These are phyloP conservation scores for Chrysopogon serrulatus DNA, from an alignment of 176 grass and related monocot species.

Conservation along the genomic window DNA sequence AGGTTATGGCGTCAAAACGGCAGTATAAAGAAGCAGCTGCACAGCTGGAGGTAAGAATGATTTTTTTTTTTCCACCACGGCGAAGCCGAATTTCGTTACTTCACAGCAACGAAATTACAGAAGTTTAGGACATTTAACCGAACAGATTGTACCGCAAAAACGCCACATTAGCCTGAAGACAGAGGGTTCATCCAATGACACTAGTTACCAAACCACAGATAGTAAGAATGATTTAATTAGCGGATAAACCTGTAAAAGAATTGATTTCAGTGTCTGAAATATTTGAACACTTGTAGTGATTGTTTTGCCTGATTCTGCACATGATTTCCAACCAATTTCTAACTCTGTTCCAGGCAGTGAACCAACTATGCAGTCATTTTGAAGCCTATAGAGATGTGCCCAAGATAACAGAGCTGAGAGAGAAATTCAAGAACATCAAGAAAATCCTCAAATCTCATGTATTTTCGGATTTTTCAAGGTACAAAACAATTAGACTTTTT, in stretches of 20 bases:
- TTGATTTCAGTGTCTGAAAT: not conserved
- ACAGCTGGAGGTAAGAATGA: constrained; percentile 78
- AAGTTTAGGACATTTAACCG: too few relatives aligned
- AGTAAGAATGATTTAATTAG: constrained; percentile 37
- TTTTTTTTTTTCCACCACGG: too few relatives aligned
- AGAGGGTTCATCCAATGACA: too few relatives aligned
- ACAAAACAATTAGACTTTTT: constrained; percentile 13
- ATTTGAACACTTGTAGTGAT: not conserved
- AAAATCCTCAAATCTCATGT: constrained; percentile 99
- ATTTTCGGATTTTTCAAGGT: constrained; percentile 99
- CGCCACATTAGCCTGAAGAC: too few relatives aligned
- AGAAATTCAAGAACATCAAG: constrained; percentile 99
- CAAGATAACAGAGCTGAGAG: constrained; percentile 96
- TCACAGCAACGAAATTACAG: too few relatives aligned
- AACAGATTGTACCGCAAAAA: too few relatives aligned
- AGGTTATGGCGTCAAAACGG: constrained; percentile 98
- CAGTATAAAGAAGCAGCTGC: constrained; percentile 98
- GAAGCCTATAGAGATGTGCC: constrained; percentile 97
- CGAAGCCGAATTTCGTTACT: too few relatives aligned
- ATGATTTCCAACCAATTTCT: not conserved
- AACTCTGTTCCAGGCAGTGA: constrained; percentile 70
- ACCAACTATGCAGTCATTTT: constrained; percentile 97
- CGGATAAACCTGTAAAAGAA: not conserved
- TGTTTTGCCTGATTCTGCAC: not conserved
- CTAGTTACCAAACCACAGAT: too few relatives aligned